phyloP scores from a whole-genome alignment of 2,329 filamentous ascomycete genomes.

The Xylariaceae sp. region DNA sequence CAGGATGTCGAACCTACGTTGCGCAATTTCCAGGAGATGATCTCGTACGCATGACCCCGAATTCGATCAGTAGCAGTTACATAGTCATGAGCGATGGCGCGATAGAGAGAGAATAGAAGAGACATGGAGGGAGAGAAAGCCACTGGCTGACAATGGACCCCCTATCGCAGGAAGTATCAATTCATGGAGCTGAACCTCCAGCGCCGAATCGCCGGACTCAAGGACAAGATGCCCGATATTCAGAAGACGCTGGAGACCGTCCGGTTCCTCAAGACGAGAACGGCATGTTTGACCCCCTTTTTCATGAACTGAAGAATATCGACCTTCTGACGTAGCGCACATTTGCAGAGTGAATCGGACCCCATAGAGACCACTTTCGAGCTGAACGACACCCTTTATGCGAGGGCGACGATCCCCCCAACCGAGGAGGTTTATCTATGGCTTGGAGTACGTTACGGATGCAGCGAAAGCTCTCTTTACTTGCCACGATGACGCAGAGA shows the following conservation, averaged over 20 bases:
- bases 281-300: conserved; percentile 41
- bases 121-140: not conserved
- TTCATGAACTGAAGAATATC: not conserved
- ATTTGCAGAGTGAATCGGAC: conserved; percentile 47
- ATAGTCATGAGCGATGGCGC: not conserved
- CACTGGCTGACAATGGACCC: conserved; percentile 10
- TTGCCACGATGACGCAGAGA: not conserved
- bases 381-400: conserved; percentile 91
- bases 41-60: conserved; percentile 59
- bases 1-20: conserved; percentile 76
- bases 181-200: conserved; percentile 98
- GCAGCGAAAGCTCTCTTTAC: not conserved
- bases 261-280: conserved; percentile 71
- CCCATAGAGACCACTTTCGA: conserved; percentile 91
- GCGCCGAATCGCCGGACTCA: conserved; percentile 71
- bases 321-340: conserved; percentile 3
- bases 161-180: conserved; percentile 77
- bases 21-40: conserved; percentile 88
- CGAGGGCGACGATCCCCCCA: conserved; percentile 74
- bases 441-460: conserved; percentile 64
- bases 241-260: conserved; percentile 93
- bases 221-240: conserved; percentile 96
- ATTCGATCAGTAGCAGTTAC: not conserved
- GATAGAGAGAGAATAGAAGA: not conserved
- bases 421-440: conserved; percentile 93